Evolutionary conservation across 176 grass and related monocot species (phyloP), one percentile per base, ranked within the genome.

Genomic region (Eragrostis nindensis): DNA sequence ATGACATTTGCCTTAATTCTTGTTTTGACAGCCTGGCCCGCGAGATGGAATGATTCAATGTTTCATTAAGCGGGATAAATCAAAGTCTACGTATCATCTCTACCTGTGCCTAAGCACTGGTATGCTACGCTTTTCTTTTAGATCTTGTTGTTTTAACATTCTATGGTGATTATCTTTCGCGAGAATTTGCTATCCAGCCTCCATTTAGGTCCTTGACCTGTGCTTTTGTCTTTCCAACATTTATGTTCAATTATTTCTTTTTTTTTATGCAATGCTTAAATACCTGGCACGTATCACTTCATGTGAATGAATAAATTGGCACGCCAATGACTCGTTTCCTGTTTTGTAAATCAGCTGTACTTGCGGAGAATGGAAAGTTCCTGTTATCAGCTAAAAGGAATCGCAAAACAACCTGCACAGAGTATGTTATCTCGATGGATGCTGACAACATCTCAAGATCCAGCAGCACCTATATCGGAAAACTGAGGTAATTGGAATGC

Each of bases 21-120:
- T 68, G 29, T 50, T 68, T 88, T 87, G 39, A 62, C 86, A 99
- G 97, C 93, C 97, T 60, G 97, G 97, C 13, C 76, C 91, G 77
- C 88, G 97, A 77, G 97, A 96, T 57, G 93, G 91, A 78, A 90
- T 90, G 80, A 99, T 99, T 71, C 93, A 96, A n/a, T 99, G 97
- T 79, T 96, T 86, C 82, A 99, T 99, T 83, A 99, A 96, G 74
- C 84, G 97, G 44, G 93, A 96, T 81, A 99, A 99, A 85, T 96
- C 97, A 1, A 99, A 96, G 86, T 89, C 88, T 44, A 99, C 97
- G 49, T 99, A 94, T 64, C 89, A 89, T 92, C 97, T 99, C 57
- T 99, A 92, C 79, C 72, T 99, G 82, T 93, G 97, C 71, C 83
- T 99, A n/a, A 92, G 87, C 68, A 80, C 83, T 53, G 89, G 97